Base-by-base conservation (phyloP, 371 early-diverging fungal species). In the Rhizomucor pusillus region DNA sequence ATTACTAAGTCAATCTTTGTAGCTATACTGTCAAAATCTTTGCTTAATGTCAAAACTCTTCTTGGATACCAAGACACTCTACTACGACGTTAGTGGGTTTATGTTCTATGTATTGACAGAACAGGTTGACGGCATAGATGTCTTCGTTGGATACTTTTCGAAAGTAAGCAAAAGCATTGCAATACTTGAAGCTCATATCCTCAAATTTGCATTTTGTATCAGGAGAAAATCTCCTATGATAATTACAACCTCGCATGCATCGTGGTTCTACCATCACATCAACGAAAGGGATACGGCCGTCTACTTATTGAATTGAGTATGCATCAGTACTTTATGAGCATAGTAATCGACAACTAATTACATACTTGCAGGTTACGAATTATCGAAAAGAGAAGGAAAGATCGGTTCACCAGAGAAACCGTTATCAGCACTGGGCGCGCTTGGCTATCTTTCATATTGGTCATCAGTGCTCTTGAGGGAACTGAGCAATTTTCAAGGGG, bases 61-160 rank as follows among this genome's bases (percentile, higher is more conserved):
- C 75, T 75, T 99, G 47, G 99, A 99, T 70, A 95, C 96, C 75
- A 99, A 99, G 67, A 99, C 99, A 1, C 75, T 99, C 13, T 98
- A 95, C 59, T 99, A 94, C 68, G 99, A 99, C 59, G 92, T 98
- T 19, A 94, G 98, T 60, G 95, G 97, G 12, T 99, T 99, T 67
- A 78, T 94, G 49, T 99, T 99, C 57, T 99, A 98, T 71, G 86
- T 99, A 5, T 74, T 98, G 59, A 88, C 90, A n/a, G 85, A 89
- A 56, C 75, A 67, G 13, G 82, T 88, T 53, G 53, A 61, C 7
- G 51, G 67, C 7, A 45, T 53, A 59, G 84, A 83, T 44, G 60
- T 66, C 3, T 79, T 87, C 54, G 82, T 81, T 3, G 89, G 87
- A 0, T 87, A 84, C 54, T 89, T 89, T 60, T 89, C 89, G 24